phyloP scores from a whole-genome alignment of 495 filamentous ascomycete genomes.

The Neurospora intermedia region DNA sequence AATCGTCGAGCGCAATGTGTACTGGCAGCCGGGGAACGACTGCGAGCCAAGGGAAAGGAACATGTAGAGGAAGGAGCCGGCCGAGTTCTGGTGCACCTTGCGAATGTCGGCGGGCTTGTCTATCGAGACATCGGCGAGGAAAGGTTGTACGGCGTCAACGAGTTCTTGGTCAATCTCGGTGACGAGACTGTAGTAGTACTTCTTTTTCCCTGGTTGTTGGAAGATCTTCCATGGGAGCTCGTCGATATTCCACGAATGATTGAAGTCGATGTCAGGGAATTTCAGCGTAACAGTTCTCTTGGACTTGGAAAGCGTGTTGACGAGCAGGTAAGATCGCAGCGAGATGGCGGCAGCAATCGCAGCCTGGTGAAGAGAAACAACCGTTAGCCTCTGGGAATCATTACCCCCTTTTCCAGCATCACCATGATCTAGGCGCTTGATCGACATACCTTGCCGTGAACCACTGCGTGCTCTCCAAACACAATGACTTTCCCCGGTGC shows the following conservation, averaged over 20 bases:
- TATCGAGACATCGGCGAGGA: constrained; percentile 57
- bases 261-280: constrained; percentile 77
- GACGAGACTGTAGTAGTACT: constrained; percentile 82
- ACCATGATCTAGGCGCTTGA: background rate
- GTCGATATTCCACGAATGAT: constrained; percentile 89
- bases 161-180: constrained; percentile 76
- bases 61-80: constrained; percentile 81
- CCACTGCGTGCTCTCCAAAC: constrained; percentile 92
- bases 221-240: constrained; percentile 77
- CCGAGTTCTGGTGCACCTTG: constrained; percentile 71
- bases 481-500: constrained; percentile 97
- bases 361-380: constrained; percentile 36
- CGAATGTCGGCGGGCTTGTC: constrained; percentile 50
- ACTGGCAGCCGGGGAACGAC: constrained; percentile 67
- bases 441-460: constrained; percentile 68
- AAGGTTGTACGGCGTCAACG: constrained; percentile 63
- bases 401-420: background rate
- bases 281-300: constrained; percentile 71
- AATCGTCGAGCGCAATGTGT: constrained; percentile 87
- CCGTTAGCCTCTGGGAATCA: background rate
- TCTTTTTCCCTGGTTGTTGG: constrained; percentile 70
- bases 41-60: constrained; percentile 77
- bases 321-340: constrained; percentile 87
- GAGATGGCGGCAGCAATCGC: constrained; percentile 92
- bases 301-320: constrained; percentile 81